Evolutionary conservation across 176 grass and related monocot species (phyloP).

Genomic region (Luzula sylvatica): DNA sequence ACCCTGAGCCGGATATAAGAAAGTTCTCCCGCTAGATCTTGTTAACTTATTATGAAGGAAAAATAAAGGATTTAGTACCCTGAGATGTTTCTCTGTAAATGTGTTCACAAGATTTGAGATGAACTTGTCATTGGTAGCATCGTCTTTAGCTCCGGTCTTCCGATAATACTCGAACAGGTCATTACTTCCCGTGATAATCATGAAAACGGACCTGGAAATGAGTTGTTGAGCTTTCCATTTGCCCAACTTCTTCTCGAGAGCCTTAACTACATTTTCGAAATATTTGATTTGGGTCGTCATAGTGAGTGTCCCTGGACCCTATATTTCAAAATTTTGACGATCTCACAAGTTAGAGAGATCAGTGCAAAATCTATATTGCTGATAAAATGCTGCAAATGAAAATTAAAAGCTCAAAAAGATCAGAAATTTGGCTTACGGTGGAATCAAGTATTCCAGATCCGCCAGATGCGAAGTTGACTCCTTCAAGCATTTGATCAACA

Average conservation of each 20-base stretch:
- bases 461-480: conserved; percentile 29
- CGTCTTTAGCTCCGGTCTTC: conserved; percentile 1
- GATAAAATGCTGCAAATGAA: too few species aligned
- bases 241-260: neutral
- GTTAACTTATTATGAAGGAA: neutral
- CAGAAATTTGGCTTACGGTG: conserved; percentile 10
- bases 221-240: neutral
- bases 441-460: conserved; percentile 26
- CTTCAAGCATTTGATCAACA: conserved; percentile 7
- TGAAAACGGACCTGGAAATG: conserved; percentile 22
- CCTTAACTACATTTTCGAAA: neutral
- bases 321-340: neutral
- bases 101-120: neutral
- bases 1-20: too few species aligned
- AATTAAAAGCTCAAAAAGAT: conserved; percentile 1
- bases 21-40: too few species aligned
- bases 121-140: neutral
- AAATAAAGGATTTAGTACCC: neutral
- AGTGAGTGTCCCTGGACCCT: conserved; percentile 5
- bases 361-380: too few species aligned
- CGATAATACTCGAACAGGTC: conserved; percentile 7
- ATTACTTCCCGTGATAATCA: conserved; percentile 22
- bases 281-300: conserved; percentile 21
- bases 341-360: too few species aligned
- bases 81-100: conserved; percentile 6